Evolutionary conservation across 306 rosid genomes (phyloP).

Genomic region (Ormosia semicastrata): DNA sequence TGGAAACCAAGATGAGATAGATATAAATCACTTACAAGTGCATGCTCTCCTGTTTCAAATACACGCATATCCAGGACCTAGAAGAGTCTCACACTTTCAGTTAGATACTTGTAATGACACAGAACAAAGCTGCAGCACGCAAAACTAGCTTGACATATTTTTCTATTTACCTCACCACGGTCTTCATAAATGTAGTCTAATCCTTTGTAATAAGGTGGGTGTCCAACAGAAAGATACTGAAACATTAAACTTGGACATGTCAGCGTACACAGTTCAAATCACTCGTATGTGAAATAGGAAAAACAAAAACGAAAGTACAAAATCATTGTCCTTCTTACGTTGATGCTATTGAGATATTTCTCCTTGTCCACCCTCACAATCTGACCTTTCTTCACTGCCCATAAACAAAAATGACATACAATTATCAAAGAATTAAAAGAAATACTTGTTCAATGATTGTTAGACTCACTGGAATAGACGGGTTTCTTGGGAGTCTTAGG

Average conservation of each 20-base stretch:
- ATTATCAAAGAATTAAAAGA: background rate
- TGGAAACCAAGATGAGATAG: background rate
- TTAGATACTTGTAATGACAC: background rate
- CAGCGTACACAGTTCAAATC: background rate
- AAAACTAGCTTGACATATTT: background rate
- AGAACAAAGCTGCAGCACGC: background rate
- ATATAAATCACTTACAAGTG: slow-evolving; percentile 58
- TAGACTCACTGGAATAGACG: slow-evolving; percentile 74
- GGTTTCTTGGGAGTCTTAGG: slow-evolving; percentile 70
- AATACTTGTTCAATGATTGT: background rate
- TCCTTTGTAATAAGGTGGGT: slow-evolving; percentile 95
- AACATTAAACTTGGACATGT: slow-evolving; percentile 26
- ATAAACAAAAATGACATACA: background rate
- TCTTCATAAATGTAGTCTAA: slow-evolving; percentile 93
- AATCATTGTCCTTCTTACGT: slow-evolving; percentile 45
- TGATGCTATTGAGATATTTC: slow-evolving; percentile 83
- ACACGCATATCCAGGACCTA: slow-evolving; percentile 83
- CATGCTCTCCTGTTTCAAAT: slow-evolving; percentile 93
- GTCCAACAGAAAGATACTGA: slow-evolving; percentile 96
- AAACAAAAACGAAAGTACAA: background rate
- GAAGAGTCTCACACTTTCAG: slow-evolving; percentile 4
- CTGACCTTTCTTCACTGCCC: slow-evolving; percentile 98
- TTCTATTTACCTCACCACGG: slow-evolving; percentile 82
- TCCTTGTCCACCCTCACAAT: slow-evolving; percentile 96
- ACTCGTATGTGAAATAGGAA: background rate